Evolutionary conservation across 257 asterid genomes (phyloP).

Genomic region (Catharanthus roseus): DNA sequence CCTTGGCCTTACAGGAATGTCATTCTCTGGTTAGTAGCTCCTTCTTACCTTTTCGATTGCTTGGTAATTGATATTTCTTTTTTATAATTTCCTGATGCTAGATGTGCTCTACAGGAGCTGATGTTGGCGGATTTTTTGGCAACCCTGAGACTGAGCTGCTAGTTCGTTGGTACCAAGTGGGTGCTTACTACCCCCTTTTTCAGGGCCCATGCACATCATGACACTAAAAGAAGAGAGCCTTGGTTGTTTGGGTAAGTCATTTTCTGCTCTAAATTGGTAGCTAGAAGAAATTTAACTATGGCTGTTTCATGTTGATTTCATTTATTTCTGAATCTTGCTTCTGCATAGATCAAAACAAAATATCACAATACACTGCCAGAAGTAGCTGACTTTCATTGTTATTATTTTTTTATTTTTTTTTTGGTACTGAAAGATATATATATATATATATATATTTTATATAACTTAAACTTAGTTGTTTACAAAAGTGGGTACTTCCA

Average conservation of each 20-base stretch:
- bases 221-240: conserved; percentile 96
- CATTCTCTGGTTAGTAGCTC: conserved; percentile 69
- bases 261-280: conserved; percentile 18
- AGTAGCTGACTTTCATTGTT: no score
- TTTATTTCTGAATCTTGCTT: not conserved
- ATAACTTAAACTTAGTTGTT: no score
- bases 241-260: conserved; percentile 85
- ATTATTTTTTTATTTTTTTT: no score
- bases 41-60: conserved; percentile 3
- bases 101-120: conserved; percentile 61
- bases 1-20: conserved; percentile 83
- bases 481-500: no score
- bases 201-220: conserved; percentile 98
- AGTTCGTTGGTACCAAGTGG: conserved; percentile 98
- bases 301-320: not conserved
- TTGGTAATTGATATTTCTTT: conserved; percentile 3
- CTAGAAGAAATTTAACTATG: not conserved
- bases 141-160: conserved; percentile 86
- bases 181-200: conserved; percentile 95
- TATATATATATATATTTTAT: no score
- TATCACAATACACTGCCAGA: not conserved
- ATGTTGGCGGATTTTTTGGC: conserved; percentile 98
- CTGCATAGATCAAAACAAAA: not conserved
- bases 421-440: no score
- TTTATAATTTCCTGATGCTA: conserved; percentile 13